These are phyloP conservation scores for Leccinum subatratum DNA, from an alignment of 1,284 basidiomycete genomes.

Conservation along the genomic window DNA sequence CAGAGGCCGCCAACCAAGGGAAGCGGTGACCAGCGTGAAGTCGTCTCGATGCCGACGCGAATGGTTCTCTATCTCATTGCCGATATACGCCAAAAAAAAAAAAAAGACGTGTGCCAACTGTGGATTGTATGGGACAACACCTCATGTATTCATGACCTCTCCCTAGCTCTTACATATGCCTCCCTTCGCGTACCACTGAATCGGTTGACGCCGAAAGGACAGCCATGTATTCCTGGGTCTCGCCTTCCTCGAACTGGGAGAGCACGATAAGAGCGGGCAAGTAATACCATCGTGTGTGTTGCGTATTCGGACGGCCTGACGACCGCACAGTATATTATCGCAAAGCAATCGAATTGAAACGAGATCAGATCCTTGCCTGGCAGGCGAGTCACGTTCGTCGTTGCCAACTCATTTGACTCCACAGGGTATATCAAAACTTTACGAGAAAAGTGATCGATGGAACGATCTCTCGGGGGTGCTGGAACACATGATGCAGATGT, in stretches of 20 bases:
- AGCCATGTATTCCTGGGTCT: constrained; percentile 83
- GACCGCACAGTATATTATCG: constrained; percentile 60
- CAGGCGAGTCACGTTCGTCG: constrained; percentile 50
- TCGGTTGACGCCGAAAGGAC: constrained; percentile 8
- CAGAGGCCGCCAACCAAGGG: constrained; percentile 52
- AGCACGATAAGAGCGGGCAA: constrained; percentile 74
- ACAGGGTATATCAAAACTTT: constrained; percentile 72
- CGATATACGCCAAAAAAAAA: background rate
- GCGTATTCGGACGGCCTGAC: constrained; percentile 18
- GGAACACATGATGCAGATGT: constrained; percentile 48
- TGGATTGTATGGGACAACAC: constrained; percentile 1
- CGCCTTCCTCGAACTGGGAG: constrained; percentile 68
- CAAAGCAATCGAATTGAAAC: constrained; percentile 63
- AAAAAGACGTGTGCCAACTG: background rate
- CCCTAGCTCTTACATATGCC: constrained; percentile 45
- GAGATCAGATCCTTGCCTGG: constrained; percentile 69
- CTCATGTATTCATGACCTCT: constrained; percentile 23
- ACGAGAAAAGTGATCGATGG: constrained; percentile 62
- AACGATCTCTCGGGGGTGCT: constrained; percentile 55
- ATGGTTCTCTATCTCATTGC: background rate
- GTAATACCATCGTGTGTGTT: constrained; percentile 42
- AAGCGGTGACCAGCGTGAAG: constrained; percentile 41
- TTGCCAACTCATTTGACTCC: constrained; percentile 4
- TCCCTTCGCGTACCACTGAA: background rate
- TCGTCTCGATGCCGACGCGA: background rate